phyloP scores from a whole-genome alignment of 75 land plant genomes.

The Chamaecyparis obtusa region DNA sequence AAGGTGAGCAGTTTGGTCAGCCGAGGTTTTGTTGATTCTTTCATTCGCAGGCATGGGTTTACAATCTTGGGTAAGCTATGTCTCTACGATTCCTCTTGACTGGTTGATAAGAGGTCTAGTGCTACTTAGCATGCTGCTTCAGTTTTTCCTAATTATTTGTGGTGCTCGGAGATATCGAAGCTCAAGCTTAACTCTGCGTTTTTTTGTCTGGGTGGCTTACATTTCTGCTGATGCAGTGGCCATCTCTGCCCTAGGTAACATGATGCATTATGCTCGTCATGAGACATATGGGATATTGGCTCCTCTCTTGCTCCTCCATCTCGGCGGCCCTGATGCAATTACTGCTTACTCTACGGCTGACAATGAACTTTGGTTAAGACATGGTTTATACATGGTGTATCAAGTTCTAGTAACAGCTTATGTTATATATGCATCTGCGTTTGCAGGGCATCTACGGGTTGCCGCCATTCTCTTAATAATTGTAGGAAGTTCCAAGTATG shows the following conservation, averaged over 20 bases:
- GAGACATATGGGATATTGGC: constrained; percentile 20
- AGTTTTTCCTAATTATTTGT: not conserved
- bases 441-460: too few species aligned
- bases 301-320: constrained; percentile 23
- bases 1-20: too few species aligned
- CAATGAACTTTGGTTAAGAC: constrained; percentile 30
- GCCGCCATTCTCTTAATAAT: too few species aligned
- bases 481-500: too few species aligned
- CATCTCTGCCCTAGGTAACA: constrained; percentile 14
- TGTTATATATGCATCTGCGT: not conserved
- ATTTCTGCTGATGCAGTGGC: constrained; percentile 17
- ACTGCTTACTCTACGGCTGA: constrained; percentile 27
- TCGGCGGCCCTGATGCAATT: constrained; percentile 33
- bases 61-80: too few species aligned
- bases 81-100: not conserved
- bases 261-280: not conserved
- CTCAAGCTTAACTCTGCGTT: not conserved
- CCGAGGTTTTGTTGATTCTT: too few species aligned
- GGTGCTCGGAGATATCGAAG: not conserved
- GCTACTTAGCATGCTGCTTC: constrained; percentile 8
- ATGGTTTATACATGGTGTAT: constrained; percentile 7
- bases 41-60: too few species aligned
- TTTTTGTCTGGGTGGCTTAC: constrained; percentile 11
- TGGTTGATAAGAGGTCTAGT: not conserved
- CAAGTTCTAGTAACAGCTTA: constrained; percentile 15